These are phyloP conservation scores for Catharanthus roseus DNA, from an alignment of 257 asterid genomes.

Conservation along the genomic window DNA sequence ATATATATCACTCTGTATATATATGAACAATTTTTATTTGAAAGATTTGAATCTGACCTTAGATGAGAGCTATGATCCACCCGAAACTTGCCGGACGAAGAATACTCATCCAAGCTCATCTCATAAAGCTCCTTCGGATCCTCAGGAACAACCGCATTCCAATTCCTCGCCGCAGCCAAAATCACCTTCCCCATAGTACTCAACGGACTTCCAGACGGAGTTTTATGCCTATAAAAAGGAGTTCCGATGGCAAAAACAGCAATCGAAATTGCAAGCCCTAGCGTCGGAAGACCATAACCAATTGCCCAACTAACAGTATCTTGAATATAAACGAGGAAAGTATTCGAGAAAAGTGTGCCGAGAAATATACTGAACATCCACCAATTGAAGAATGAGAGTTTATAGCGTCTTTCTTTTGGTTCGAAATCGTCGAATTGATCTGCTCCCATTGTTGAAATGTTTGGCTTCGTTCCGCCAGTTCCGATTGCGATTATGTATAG, in stretches of 20 bases:
- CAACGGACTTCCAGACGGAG: conserved; percentile 74
- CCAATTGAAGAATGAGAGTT: conserved; percentile 85
- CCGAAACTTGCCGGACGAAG: conserved; percentile 41
- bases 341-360: conserved; percentile 68
- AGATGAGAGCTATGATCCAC: conserved; percentile 52
- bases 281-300: conserved; percentile 69
- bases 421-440: conserved; percentile 78
- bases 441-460: conserved; percentile 70
- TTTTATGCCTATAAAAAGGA: conserved; percentile 53
- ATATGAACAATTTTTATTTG: too few relatives aligned
- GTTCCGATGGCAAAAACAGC: conserved; percentile 53
- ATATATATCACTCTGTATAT: too few relatives aligned
- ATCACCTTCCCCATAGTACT: conserved; percentile 61
- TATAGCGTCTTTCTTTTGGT: conserved; percentile 59
- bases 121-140: conserved; percentile 53
- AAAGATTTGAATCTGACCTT: too few relatives aligned
- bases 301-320: conserved; percentile 79
- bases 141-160: conserved; percentile 39
- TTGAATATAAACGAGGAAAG: conserved; percentile 65
- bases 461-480: conserved; percentile 86
- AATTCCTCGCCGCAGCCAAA: conserved; percentile 49
- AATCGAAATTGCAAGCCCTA: conserved; percentile 58
- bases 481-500: conserved; percentile 68
- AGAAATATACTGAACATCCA: conserved; percentile 80
- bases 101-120: conserved; percentile 40